Base-by-base conservation (phyloP, 345 rosid genomes). In the Rhizophora mangle region DNA sequence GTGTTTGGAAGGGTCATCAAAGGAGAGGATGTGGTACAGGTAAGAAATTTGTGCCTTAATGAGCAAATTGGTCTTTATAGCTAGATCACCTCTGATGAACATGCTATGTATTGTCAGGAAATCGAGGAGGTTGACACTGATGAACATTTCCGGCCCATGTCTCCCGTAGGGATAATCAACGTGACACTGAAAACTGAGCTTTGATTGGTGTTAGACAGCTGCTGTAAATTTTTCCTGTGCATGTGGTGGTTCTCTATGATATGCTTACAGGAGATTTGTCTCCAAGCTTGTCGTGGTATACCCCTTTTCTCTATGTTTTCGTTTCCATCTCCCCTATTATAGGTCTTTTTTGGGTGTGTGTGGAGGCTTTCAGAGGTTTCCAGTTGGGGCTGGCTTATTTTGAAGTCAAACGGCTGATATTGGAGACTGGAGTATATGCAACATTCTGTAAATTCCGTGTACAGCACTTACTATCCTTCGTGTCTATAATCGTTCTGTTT, bases 51-150 rank as follows among this genome's bases (percentile, higher is more conserved):
- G 19, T 56, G 18, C 69, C 52, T 57, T 13, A 29, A 6, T 11
- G 5, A 67, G 18, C 60, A 51, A 64, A 43, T 63, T 31, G 10
- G 20, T 18, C 55, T 69, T 63, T 30, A 57, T 62, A n/a, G 47
- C 62, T 49, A 61, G 74, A 34, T 65, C 57, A 32, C 61, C 62
- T 67, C 54, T 74, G 39, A 65, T 2, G 18, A 6, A 26, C 32
- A 18, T 24, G 49, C 18, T 36, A 52, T 49, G 65, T 52, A 21
- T 59, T 56, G 24, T 47, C 85, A 91, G 98, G 98, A 93, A 87
- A 93, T 91, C 19, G 98, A 93, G 72, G 98, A 93, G 85, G 91
- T 91, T 67, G 93, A 91, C 80, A 93, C 98, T 19, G 98, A 93
- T 77, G 97, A 89, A 75, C 93, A 83, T 70, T 91, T 81, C 72